A percentile compares a stretch with the other conserved stretches of the same genome.
These are phyloP conservation scores for Metschnikowia corniflorae DNA, from an alignment of 805 yeast genomes.

Conservation along the genomic window DNA sequence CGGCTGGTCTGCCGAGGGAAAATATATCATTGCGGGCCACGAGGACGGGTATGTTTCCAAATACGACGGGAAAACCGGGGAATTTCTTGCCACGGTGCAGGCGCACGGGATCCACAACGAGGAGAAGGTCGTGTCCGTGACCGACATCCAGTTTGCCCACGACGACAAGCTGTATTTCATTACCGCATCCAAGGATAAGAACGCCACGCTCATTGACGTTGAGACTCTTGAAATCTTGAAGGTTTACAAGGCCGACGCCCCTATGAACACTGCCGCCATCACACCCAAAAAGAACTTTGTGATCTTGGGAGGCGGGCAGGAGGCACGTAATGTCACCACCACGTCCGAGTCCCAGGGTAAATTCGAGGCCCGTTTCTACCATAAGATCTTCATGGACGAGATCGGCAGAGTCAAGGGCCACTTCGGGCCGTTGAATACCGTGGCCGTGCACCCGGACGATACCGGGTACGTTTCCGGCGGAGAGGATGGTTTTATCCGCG, in stretches of 20 bases:
- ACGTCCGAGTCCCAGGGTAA: constrained; percentile 91
- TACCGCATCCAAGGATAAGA: constrained; percentile 89
- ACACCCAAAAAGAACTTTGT: constrained; percentile 91
- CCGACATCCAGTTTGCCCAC: constrained; percentile 83
- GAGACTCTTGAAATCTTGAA: constrained; percentile 70
- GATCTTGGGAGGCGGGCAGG: constrained; percentile 98
- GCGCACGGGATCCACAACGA: constrained; percentile 67
- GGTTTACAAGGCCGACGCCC: constrained; percentile 81
- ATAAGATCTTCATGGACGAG: constrained; percentile 92
- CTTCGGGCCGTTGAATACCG: constrained; percentile 95
- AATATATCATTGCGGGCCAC: constrained; percentile 79
- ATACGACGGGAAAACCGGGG: constrained; percentile 74
- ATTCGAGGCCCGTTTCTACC: constrained; percentile 94
- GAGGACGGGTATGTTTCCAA: constrained; percentile 82
- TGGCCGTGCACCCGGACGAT: constrained; percentile 94
- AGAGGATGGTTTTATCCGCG: constrained; percentile 96
- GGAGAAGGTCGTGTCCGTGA: constrained; percentile 46
- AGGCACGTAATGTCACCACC: constrained; percentile 97
- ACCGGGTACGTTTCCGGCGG: constrained; percentile 94
- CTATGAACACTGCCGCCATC: constrained; percentile 91
- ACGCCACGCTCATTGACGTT: constrained; percentile 73
- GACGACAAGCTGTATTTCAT: constrained; percentile 85
- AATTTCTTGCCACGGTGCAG: constrained; percentile 51
- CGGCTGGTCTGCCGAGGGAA: constrained; percentile 77
- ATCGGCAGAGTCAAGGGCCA: constrained; percentile 97